Base-by-base conservation (phyloP, 192 early-diverging fungal species). In the Backusella liffmaniae region DNA sequence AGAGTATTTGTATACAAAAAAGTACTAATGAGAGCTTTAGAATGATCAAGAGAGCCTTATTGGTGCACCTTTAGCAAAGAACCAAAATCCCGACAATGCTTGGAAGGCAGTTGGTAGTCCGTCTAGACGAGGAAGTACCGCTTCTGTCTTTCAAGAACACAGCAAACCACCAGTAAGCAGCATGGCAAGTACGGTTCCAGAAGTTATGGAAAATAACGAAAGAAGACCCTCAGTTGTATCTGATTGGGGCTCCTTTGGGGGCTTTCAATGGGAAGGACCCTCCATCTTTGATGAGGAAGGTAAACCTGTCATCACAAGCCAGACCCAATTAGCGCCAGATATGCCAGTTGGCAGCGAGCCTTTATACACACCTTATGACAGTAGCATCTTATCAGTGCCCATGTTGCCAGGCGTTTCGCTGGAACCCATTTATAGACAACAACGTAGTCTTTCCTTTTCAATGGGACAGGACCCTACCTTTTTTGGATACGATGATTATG, bases 381-480 rank as follows among this genome's bases (percentile, higher is more conserved):
- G 77, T 13, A 82, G 73, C 66, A 85, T 78, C 37, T 78, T 59
- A 59, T 78, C 78, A 68, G 83, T 79, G 21, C 87, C 76, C 44
- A 81, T 77, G 88, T 75, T 79, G 65, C 73, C 81, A 23, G 76
- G 69, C 44, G 87, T 88, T 6, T 82, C 84, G 0, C 75, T 77
- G 15, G 80, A 89, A 70, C 82, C 86, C 12, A 80, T 84, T 16
- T 84, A 83, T 70, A 82, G 90, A 15, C 85, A 90, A 77, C 89
- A 86, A 34, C 83, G 90, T 41, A 91, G 89, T 77, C 79, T 87
- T 26, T 91, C 90, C 0, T 89, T 90, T 77, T 91, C 90, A 7
- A 78, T 91, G 21, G 89, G 83, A 10, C 88, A 82, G 80, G 84
- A 86, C 35, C 81, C 81, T 66, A 81, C 72, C 15, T 82, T 78